Evolutionary conservation across 2,329 filamentous ascomycete species (phyloP).

Genomic region (Alternaria burnsii): DNA sequence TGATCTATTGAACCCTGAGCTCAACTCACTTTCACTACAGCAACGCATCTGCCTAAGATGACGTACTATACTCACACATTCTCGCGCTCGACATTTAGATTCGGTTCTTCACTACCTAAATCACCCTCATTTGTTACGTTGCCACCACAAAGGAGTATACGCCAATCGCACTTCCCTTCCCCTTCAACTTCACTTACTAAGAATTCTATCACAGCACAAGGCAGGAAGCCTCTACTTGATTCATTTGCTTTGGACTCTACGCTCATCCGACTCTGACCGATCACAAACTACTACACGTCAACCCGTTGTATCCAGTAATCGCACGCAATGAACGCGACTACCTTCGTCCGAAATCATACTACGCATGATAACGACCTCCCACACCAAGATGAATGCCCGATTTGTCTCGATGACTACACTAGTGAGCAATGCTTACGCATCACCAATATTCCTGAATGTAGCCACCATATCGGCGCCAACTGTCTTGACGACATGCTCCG

Average conservation of each 20-base stretch:
- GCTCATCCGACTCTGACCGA: neutral
- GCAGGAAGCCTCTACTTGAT: neutral
- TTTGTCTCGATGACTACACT: conserved; percentile 30
- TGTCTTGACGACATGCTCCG: conserved; percentile 25
- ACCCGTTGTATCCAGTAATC: neutral
- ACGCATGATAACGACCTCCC: neutral
- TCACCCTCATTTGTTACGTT: neutral
- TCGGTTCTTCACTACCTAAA: neutral
- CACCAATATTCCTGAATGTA: conserved; percentile 22
- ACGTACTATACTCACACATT: neutral
- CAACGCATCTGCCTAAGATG: neutral
- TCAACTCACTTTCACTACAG: conserved; percentile 1
- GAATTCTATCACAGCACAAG: neutral
- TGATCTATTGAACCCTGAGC: neutral
- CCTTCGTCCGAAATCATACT: conserved; percentile 13
- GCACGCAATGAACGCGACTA: neutral
- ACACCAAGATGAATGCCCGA: conserved; percentile 23
- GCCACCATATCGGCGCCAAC: conserved; percentile 21
- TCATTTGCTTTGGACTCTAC: neutral
- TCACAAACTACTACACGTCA: neutral
- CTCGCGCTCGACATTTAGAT: neutral
- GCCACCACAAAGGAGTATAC: neutral
- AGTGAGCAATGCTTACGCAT: conserved; percentile 22
- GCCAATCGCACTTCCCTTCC: neutral
- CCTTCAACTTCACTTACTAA: neutral